Evolutionary conservation across 768 basidiomycete genomes (phyloP).

Genomic region (Leccinum uliginosum): DNA sequence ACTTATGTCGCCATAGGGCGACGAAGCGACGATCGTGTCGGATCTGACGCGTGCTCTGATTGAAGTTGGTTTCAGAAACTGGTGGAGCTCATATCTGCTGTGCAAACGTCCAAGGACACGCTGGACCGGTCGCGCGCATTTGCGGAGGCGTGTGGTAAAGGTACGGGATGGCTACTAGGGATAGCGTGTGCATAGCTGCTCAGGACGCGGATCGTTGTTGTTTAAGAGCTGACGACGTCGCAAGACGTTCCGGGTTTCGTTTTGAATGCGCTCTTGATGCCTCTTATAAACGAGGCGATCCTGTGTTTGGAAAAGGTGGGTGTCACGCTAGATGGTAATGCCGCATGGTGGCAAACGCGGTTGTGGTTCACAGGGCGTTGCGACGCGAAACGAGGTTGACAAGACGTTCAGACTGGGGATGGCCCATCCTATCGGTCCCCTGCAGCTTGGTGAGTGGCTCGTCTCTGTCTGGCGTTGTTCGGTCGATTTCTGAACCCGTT

Average conservation of each 20-base stretch:
- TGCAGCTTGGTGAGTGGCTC: slow-evolving; percentile 65
- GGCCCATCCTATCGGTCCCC: slow-evolving; percentile 93
- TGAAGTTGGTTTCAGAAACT: slow-evolving; percentile 54
- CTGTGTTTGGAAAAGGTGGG: slow-evolving; percentile 85
- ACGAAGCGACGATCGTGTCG: slow-evolving; percentile 65
- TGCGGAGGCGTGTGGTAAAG: slow-evolving; percentile 87
- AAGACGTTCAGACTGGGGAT: slow-evolving; percentile 91
- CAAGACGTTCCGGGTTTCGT: slow-evolving; percentile 94
- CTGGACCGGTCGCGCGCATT: slow-evolving; percentile 75
- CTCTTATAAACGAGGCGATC: slow-evolving; percentile 96
- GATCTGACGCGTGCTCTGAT: slow-evolving; percentile 85
- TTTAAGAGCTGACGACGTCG: slow-evolving; percentile 84
- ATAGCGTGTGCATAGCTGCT: not conserved
- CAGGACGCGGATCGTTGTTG: not conserved
- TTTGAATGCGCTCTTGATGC: slow-evolving; percentile 94
- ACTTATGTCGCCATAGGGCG: slow-evolving; percentile 41
- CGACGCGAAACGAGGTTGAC: slow-evolving; percentile 92
- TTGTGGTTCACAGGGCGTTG: slow-evolving; percentile 58
- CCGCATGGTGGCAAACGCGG: not conserved
- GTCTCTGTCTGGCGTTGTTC: not conserved
- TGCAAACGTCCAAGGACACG: slow-evolving; percentile 81
- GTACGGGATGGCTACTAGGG: slow-evolving; percentile 31
- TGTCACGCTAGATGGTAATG: not conserved
- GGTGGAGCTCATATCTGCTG: slow-evolving; percentile 90
- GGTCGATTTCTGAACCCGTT: slow-evolving; percentile 1